Evolutionary conservation across 1,284 basidiomycete species (phyloP), one percentile per base, ranked within the genome.

Genomic region (Ganoderma multipileum): DNA sequence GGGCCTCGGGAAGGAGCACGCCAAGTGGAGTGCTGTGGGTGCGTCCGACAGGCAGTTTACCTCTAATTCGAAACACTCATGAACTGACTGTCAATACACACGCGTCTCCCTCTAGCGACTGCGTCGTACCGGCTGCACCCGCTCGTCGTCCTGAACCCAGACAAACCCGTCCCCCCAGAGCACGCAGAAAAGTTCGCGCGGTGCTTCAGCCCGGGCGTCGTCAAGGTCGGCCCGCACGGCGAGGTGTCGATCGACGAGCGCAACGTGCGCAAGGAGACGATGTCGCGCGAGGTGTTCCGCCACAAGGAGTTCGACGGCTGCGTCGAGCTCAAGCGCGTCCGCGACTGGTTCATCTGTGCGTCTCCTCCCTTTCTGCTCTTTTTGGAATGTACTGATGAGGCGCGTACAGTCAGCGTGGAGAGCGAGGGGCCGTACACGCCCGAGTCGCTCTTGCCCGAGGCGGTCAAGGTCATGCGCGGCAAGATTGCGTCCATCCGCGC

Each of bases 11-110:
- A 95, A 95, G 76, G 96, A 97, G 75, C 98, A 99, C 78, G 96
- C 98, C 54, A 99, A 99, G 79, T 99, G 95, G 81, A 95, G 91
- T 67, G 96, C 98, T n/a, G 98, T 99, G 63, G 95, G 95, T 95
- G 73, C 72, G 94, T 41, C n/a, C 23, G 30, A 38, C 30, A 7
- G 3, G 52, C 52, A 36, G 16, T 18, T 20, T 8, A 38, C 33
- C 18, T 4, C 16, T 6, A 5, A 5, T 20, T 8, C n/a, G 7
- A 11, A 18, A 18, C 16, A 6, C 11, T 62, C 42, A 20, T 36
- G 14, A 11, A 44, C 44, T 33, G 7, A 54, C 3, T n/a, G n/a
- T n/a, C n/a, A n/a, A 2, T n/a, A 14, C 58, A 8, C 3, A 3
- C 23, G 23, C 42, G 42, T 38, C 7, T n/a, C 12, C 42, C 41